Base-by-base conservation (phyloP, 2,329 filamentous ascomycete genomes). In the Aspergillus niger region DNA sequence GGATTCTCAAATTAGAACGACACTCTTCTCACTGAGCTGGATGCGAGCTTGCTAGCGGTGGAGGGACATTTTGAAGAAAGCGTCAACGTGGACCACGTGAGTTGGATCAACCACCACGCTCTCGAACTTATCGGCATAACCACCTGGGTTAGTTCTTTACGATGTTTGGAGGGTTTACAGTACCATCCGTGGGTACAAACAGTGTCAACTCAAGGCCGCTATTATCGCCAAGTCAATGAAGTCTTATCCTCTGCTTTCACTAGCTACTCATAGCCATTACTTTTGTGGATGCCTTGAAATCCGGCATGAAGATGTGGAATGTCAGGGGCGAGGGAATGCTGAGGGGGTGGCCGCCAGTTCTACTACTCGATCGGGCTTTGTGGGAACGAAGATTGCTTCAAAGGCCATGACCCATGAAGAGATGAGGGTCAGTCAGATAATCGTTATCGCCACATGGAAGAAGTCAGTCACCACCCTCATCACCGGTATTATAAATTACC, bases 71-170 rank as follows among this genome's bases (percentile, higher is more conserved):
- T 17, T 17, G 17, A 17, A 17, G 17, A 17, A 17, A 17, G 17
- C 17, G 17, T 17, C 17, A 17, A 17, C 7, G 49, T 64, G 6
- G 57, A 64, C n/a, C 39, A 65, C 1, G 51, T 57, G 1, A 26
- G 52, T 15, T 62, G 56, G 63, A 39, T 62, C 20, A 65, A 63
- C 24, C 58, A 56, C 10, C 41, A 43, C 5, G 51, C 59, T 0
- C 63, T 66, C 44, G 63, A 66, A 30, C 36, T 66, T n/a, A 62
- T 63, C 20, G 58, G 57, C 0, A 17, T 17, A 57, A 63, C 62
- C 0, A 47, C 59, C 11, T 65, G 59, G 15, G 61, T 61, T 1
- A 41, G 47, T 5, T 39, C 55, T 3, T 58, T 61, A 17, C 58
- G 57, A 2, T 58, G 55, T 43, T 32, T 65, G 3, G 59, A 65